Evolutionary conservation across 225 moss, liverwort and hornwort species (phyloP), one percentile per base, ranked within the genome.

Genomic region (Thuidium tamariscinum): DNA sequence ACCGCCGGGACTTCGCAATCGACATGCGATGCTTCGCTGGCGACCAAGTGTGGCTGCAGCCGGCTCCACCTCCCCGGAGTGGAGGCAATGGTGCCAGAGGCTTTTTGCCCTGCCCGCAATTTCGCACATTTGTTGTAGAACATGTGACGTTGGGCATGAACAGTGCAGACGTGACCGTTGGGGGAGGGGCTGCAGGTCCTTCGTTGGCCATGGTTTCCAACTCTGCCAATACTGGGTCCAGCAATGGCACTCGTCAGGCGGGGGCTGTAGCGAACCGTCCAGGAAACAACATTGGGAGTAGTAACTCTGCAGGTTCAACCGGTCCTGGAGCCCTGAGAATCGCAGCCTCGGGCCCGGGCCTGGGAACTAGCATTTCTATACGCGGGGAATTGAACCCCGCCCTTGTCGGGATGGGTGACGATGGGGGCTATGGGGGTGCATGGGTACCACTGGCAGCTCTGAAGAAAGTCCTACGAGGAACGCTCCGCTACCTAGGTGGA

Each of bases 31-130:
- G 99, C 83, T 96, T 93, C 83, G 96, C 96, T 9, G 97, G 97
- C 34, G 97, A 99, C 80, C 97, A 99, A 79, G 97, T 99, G 79
- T 99, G 99, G 99, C 90, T 97, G 90, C 97, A 99, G 89, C 99
- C 96, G 54, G 92, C 97, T 81, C 97, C 99, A 87, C 97, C 97
- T 74, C 93, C 93, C 84, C 92, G 92, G 56, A 78, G 73, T 82
- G 90, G 85, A 91, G 97, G 80, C 52, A 87, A 87, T 79, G 92
- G 81, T 79, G 88, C 82, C 65, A 95, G 97, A 76, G 97, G 99
- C 61, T 97, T 95, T 65, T 86, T 99, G 55, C 91, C 96, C 42
- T 99, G 97, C 87, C 99, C 99, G 22, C 97, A 99, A 82, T 99
- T 99, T 92, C 99, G 99, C 61, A 96, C 99, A 11, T 96, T 96